These are phyloP conservation scores for Brasenia schreberi DNA, from an alignment of 164 flowering plant genomes.

Conservation along the genomic window DNA sequence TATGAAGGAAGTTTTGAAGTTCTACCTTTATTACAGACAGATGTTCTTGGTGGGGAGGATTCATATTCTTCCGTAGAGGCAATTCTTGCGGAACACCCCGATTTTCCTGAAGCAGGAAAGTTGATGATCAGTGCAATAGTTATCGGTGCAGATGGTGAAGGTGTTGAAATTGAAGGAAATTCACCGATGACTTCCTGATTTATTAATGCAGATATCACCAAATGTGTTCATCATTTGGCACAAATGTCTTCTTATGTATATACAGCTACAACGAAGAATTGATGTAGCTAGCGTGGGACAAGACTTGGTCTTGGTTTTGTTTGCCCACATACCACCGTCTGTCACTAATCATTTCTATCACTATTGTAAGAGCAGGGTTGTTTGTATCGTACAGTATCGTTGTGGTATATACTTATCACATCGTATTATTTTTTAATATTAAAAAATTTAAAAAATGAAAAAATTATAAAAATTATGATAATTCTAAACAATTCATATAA, in stretches of 20 bases:
- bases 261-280: neutral
- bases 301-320: neutral
- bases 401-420: no score
- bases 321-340: neutral
- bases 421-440: no score
- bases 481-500: no score
- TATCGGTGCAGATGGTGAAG: conserved; percentile 41
- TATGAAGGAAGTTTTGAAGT: conserved; percentile 73
- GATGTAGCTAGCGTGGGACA: neutral
- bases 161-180: conserved; percentile 7
- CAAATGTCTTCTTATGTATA: neutral
- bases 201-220: neutral
- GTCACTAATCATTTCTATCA: neutral
- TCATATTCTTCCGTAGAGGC: conserved; percentile 45
- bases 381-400: no score
- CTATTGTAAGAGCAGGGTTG: no score
- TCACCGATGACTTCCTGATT: conserved; percentile 28
- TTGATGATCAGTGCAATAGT: conserved; percentile 72
- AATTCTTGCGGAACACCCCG: conserved; percentile 72
- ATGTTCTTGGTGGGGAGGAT: conserved; percentile 21
- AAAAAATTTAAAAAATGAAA: no score
- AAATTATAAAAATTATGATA: no score
- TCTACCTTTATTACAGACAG: conserved; percentile 49
- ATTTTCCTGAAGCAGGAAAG: conserved; percentile 80
- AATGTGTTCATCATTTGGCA: neutral